phyloP scores from a whole-genome alignment of 768 basidiomycete genomes.

The Agaricus subrufescens region DNA sequence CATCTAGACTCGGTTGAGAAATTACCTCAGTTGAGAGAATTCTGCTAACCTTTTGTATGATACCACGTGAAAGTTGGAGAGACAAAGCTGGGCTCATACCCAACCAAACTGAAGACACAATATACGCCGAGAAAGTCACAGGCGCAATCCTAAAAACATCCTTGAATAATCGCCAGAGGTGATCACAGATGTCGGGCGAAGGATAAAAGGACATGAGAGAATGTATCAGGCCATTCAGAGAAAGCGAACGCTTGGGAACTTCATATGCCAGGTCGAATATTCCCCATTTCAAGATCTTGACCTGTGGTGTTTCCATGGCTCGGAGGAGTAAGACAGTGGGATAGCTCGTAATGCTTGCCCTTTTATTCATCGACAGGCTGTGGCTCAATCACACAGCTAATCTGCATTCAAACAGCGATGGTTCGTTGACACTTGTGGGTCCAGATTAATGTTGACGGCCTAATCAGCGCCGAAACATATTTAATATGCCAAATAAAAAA shows the following conservation, averaged over 20 bases:
- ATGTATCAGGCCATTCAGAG: background rate
- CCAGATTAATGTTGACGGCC: no score
- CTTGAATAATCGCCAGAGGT: conserved; percentile 15
- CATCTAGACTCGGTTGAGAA: background rate
- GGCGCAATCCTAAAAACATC: conserved; percentile 21
- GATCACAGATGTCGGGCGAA: background rate
- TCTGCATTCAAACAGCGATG: no score
- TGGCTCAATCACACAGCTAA: no score
- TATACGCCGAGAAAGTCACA: conserved; percentile 17
- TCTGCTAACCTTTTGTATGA: conserved; percentile 26
- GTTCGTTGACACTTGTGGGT: no score
- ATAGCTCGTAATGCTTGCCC: background rate
- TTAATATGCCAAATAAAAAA: no score
- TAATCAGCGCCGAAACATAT: no score
- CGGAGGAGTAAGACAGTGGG: background rate
- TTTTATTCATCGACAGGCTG: background rate
- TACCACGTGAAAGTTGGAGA: conserved; percentile 26
- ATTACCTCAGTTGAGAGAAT: background rate
- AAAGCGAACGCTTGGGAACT: conserved; percentile 4
- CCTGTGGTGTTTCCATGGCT: background rate
- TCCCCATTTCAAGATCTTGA: conserved; percentile 25
- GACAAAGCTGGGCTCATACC: conserved; percentile 28
- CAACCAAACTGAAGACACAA: conserved; percentile 24
- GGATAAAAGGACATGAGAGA: background rate
- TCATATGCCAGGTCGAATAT: conserved; percentile 32